Evolutionary conservation across 176 grass and related monocot genomes (phyloP), one percentile per base, ranked within the genome.

Genomic region (Paspalum notatum): DNA sequence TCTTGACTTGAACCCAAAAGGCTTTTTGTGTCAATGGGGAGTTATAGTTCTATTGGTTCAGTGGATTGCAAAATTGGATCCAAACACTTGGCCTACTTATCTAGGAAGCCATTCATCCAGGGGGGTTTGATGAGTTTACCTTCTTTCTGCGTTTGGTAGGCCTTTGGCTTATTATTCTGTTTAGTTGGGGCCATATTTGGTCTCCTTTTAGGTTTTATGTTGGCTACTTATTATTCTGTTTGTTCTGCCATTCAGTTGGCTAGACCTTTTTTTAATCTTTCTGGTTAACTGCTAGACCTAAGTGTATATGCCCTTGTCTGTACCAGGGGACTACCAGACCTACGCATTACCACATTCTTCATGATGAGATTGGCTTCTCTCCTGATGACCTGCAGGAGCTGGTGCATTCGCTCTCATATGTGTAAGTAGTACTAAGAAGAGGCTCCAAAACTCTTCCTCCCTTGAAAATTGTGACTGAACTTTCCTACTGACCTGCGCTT

Each of bases 241-340:
- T n/a, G 32, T 32, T 3, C 32, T 32, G 32, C 32, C 32, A 32
- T 32, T 32, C 32, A 32, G 32, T 32, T 32, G 32, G 32, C 32
- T 54, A 54, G 1, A 52, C 5, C 16, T 17, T 52, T 2, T 52
- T 52, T 52, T 7, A 32, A 32, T 32, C 32, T 50, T 52, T 52
- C 17, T 54, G 7, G 6, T 16, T 16, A 54, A 54, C 6, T 53
- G 15, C 6, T 52, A 52, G 15, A 52, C 1, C 15, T 53, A 54
- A 54, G 0, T 53, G 1, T 20, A n/a, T 55, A 0, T 54, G n/a
- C n/a, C 20, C 9, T 55, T 55, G 9, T 9, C 12, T 47, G 32
- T 71, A 24, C 16, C 46, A 93, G 88, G 90, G 93, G 46, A 91
- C 88, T 22, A 90, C 90, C 15, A 92, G 93, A 27, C 90, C 90